Base-by-base conservation (phyloP, 2,329 filamentous ascomycete species). In the Atkinsonella texensis region DNA sequence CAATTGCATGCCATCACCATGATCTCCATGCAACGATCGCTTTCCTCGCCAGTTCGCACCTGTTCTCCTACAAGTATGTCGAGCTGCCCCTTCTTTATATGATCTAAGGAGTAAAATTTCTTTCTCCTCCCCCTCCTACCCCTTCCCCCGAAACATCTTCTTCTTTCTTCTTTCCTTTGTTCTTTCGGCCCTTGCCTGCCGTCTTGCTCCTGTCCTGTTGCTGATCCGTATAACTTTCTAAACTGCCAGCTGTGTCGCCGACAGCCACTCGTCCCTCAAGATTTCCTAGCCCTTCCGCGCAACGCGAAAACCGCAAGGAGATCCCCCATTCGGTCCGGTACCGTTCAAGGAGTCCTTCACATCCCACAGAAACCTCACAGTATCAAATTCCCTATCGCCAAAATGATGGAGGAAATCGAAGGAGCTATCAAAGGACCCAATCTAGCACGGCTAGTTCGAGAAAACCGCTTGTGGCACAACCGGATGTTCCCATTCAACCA, bases 11-110 rank as follows among this genome's bases (percentile, higher is more conserved):
- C 69, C 66, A 66, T 67, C 73, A 75, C 65, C 68, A 80, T 80
- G 75, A 76, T 77, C 65, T 75, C 77, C 68, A 79, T 80, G 77
- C 76, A 81, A 69, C 75, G 75, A 61, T 80, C 78, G 57, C 70
- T 77, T 56, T 83, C 81, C 58, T 82, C 80, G 66, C 76, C 79
- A 60, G 78, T 79, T 68, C 74, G 74, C 69, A 71, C 74, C 58
- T 72, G 74, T 62, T 71, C 76, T 58, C 75, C 77, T 67, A 70
- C 75, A 62, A 74, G 80, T 84, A 81, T 65, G 81, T 83, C 41
- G 43, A 47, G 23, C 31, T 45, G 20, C n/a, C 32, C 32, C 35
- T 6, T 3, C 15, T 45, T 18, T 20, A 39, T 31, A 46, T 43
- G 9, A 18, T 4, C 39, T 2, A 35, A 31, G 32, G 32, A 18